phyloP scores from a whole-genome alignment of 169 alveolate species.

The Theileria equi region DNA sequence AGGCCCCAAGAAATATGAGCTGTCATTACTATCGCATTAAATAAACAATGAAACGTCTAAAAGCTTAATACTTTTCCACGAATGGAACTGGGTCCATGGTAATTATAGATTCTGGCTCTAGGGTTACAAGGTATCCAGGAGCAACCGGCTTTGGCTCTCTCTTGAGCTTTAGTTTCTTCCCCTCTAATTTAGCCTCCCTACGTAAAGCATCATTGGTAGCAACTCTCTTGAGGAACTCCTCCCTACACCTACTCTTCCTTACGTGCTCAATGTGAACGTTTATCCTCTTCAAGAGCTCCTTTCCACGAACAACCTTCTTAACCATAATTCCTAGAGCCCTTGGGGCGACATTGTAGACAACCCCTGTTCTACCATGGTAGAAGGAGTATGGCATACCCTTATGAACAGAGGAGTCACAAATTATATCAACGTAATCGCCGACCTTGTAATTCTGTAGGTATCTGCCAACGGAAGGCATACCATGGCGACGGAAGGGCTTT shows the following conservation, averaged over 20 bases:
- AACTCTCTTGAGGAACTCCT: conserved; percentile 92
- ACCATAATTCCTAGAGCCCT: conserved; percentile 96
- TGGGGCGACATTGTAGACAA: conserved; percentile 94
- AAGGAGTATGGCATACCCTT: conserved; percentile 97
- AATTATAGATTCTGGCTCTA: conserved; percentile 65
- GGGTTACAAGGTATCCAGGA: conserved; percentile 75
- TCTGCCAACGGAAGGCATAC: conserved; percentile 91
- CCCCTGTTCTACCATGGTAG: conserved; percentile 99
- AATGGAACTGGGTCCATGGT: conserved; percentile 76
- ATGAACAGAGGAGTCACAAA: conserved; percentile 95
- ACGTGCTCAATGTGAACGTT: conserved; percentile 97
- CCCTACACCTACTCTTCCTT: conserved; percentile 94
- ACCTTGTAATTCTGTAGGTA: conserved; percentile 88
- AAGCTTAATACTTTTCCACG: conserved; percentile 70
- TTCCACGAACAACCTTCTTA: conserved; percentile 94
- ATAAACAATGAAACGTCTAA: background rate
- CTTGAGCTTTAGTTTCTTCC: conserved; percentile 67
- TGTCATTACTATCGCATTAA: conserved; percentile 61
- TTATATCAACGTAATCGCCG: conserved; percentile 97
- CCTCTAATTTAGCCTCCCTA: conserved; percentile 88
- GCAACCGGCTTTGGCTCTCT: conserved; percentile 71
- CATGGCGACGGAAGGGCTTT: conserved; percentile 93
- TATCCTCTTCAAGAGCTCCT: conserved; percentile 93
- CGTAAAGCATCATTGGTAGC: conserved; percentile 86
- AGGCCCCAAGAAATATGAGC: conserved; percentile 2